These are phyloP conservation scores for Globisporangium uncinulatum DNA, from an alignment of 352 stramenopile genomes.

Conservation along the genomic window DNA sequence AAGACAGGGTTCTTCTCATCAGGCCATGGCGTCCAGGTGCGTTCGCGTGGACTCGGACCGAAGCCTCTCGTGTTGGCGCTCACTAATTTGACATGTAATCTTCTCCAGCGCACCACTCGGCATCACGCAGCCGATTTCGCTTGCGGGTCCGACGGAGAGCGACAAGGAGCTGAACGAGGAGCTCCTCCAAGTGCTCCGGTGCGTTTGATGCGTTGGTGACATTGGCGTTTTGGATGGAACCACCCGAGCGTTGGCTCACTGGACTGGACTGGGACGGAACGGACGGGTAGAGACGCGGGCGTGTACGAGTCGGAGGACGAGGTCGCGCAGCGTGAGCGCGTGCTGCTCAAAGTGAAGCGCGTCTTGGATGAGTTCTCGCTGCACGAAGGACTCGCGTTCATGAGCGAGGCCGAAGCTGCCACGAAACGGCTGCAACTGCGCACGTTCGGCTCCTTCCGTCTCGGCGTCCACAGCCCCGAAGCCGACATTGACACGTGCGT, in stretches of 20 bases:
- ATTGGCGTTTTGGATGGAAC: background rate
- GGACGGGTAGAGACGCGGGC: constrained; percentile 30
- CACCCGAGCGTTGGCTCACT: no score
- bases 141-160: constrained; percentile 54
- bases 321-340: constrained; percentile 45
- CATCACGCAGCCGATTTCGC: constrained; percentile 57
- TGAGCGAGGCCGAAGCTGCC: constrained; percentile 38
- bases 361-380: constrained; percentile 79
- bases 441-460: constrained; percentile 90
- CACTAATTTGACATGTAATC: background rate
- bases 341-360: constrained; percentile 54
- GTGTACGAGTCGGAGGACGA: constrained; percentile 78
- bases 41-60: no score
- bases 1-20: no score
- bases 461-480: constrained; percentile 82
- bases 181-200: constrained; percentile 62
- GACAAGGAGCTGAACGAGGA: constrained; percentile 63
- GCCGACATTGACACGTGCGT: constrained; percentile 82
- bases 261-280: background rate
- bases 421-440: constrained; percentile 54
- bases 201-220: background rate
- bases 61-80: no score
- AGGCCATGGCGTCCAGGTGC: no score
- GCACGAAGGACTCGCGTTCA: constrained; percentile 44
- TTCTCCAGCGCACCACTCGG: constrained; percentile 5